These are phyloP conservation scores for Beverwykella pulmonaria DNA, from an alignment of 495 filamentous ascomycete species.

Conservation along the genomic window DNA sequence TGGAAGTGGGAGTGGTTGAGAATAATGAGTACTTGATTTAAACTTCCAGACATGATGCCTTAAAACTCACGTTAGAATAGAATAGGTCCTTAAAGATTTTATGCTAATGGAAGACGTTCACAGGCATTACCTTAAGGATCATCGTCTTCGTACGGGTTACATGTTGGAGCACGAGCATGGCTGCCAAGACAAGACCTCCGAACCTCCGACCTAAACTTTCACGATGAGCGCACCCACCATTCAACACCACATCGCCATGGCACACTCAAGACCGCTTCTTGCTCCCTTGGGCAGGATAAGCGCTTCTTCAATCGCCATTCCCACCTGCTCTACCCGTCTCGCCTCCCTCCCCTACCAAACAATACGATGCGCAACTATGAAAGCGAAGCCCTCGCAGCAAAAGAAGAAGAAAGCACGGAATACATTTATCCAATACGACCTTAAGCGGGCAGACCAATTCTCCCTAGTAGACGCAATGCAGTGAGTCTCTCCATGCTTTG, in stretches of 20 bases:
- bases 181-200: neutral
- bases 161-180: no score
- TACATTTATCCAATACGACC: conserved; percentile 63
- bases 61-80: no score
- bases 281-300: conserved; percentile 22
- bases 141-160: no score
- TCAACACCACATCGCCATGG: conserved; percentile 18
- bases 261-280: conserved; percentile 15
- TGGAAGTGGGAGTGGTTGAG: no score
- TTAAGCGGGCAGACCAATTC: conserved; percentile 67
- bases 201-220: conserved; percentile 7
- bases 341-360: conserved; percentile 33
- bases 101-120: no score
- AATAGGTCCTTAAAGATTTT: no score
- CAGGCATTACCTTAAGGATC: no score
- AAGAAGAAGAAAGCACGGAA: conserved; percentile 67
- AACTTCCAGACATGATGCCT: no score
- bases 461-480: conserved; percentile 91
- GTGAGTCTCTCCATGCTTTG: conserved; percentile 58
- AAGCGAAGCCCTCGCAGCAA: conserved; percentile 34
- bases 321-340: conserved; percentile 7
- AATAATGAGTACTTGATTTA: no score
- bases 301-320: conserved; percentile 6
- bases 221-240: neutral
- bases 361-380: conserved; percentile 32